These are phyloP conservation scores for Ophiostoma triangulosporum DNA, from an alignment of 2,329 filamentous ascomycete genomes.

Conservation along the genomic window DNA sequence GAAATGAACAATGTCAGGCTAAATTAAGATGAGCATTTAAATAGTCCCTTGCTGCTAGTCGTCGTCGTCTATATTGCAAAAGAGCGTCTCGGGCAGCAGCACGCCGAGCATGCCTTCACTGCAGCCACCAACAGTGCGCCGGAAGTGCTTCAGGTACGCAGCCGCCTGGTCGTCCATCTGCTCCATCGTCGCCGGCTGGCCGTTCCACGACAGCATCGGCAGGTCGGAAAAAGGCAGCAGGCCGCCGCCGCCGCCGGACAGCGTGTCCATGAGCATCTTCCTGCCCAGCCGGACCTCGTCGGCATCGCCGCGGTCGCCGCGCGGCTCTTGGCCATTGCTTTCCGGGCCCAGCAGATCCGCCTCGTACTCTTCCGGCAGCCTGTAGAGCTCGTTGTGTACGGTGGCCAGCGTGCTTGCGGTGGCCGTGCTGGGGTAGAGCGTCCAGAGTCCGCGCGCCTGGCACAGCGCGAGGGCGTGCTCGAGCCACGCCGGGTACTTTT, in stretches of 20 bases:
- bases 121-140: slow-evolving; percentile 55
- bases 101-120: slow-evolving; percentile 19
- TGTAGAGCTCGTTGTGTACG: slow-evolving; percentile 63
- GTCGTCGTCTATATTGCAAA: slow-evolving; percentile 4
- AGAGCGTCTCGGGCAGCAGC: slow-evolving; percentile 8
- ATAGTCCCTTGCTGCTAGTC: too few relatives aligned
- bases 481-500: slow-evolving; percentile 60
- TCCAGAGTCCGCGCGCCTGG: slow-evolving; percentile 61
- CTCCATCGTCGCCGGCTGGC: slow-evolving; percentile 28
- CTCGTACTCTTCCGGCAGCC: slow-evolving; percentile 55
- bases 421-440: slow-evolving; percentile 59
- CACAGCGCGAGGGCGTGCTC: slow-evolving; percentile 68
- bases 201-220: slow-evolving; percentile 53
- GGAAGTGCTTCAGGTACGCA: slow-evolving; percentile 46
- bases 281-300: slow-evolving; percentile 23
- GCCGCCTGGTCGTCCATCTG: slow-evolving; percentile 31
- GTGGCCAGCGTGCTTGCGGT: slow-evolving; percentile 47
- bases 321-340: not conserved
- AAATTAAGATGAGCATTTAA: too few relatives aligned
- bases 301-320: slow-evolving; percentile 15
- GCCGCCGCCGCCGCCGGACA: slow-evolving; percentile 27
- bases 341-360: slow-evolving; percentile 16
- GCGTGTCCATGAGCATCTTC: slow-evolving; percentile 35
- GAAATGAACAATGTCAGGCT: not conserved
- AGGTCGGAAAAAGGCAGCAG: slow-evolving; percentile 33